Evolutionary conservation across 805 yeast species (phyloP), one percentile per base, ranked within the genome.

Genomic region (Ogataea populi-albae): DNA sequence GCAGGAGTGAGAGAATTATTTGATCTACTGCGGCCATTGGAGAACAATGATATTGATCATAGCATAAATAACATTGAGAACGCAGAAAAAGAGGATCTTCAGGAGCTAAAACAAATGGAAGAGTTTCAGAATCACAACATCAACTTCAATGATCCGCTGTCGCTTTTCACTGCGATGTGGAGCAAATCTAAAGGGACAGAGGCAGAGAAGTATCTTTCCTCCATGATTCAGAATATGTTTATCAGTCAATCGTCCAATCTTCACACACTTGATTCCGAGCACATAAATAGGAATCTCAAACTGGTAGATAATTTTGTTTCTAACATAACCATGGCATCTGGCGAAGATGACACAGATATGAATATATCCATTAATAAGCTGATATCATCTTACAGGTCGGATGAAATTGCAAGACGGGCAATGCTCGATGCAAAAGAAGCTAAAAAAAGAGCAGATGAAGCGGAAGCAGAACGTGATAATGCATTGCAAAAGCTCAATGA

Each of bases 341-440:
- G 68, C 25, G 77, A 73, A 40, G 73, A 75, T 34, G 83, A 79
- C 31, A 68, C 79, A n/a, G 77, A 86, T 11, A 69, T 86, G 45
- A 85, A 82, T 35, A 76, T 84, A 31, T 86, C 95, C 1, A 79
- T 89, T 23, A 87, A 85, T 50, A 68, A 78, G 37, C 65, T 91
- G 30, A 68, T 77, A 40, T 79, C 86, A 27, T 72, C 84, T 18
- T 68, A 89, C 52, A 79, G 80, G 47, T 85, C 96, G 0, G 96
- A 91, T 56, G 95, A 86, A 35, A 80, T 81, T 61, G 95, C 95
- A 9, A 69, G 79, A 34, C 71, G 83, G 41, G 94, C 96, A 54
- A 66, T 45, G 46, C 60, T 40, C 57, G 73, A 69, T 40, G 61
- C 63, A n/a, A 66, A 61, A 32, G 65, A 57, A 16, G 66, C 62